A percentile compares a stretch with the other conserved stretches of the same genome.
Evolutionary conservation across 768 basidiomycete genomes (phyloP).

Genomic region (Mycena metata): DNA sequence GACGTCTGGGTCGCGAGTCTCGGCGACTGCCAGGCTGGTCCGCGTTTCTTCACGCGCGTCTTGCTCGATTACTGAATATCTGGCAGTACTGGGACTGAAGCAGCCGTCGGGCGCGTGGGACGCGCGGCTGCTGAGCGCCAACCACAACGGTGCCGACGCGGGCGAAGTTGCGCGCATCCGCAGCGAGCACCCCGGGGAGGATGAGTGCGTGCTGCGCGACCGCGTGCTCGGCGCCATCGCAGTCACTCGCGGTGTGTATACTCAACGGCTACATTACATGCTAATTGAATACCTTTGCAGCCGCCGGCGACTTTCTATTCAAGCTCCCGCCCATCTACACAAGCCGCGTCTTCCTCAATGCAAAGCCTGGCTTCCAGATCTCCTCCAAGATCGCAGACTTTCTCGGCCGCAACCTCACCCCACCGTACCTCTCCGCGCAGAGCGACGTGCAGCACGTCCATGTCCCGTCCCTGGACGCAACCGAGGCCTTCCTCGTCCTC

Average conservation of each 20-base stretch:
- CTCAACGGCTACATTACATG: background rate
- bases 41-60: slow-evolving; percentile 31
- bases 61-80: background rate
- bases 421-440: slow-evolving; percentile 64
- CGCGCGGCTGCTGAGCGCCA: slow-evolving; percentile 56
- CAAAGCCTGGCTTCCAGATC: slow-evolving; percentile 53
- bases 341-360: slow-evolving; percentile 60
- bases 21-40: slow-evolving; percentile 69
- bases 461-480: slow-evolving; percentile 42
- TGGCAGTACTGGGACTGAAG: slow-evolving; percentile 58
- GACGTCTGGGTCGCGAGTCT: slow-evolving; percentile 70
- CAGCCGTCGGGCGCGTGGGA: slow-evolving; percentile 51
- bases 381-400: slow-evolving; percentile 56
- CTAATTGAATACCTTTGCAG: slow-evolving; percentile 44
- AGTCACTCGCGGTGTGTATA: slow-evolving; percentile 63
- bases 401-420: slow-evolving; percentile 61
- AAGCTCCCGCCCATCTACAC: slow-evolving; percentile 66
- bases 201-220: slow-evolving; percentile 56
- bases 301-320: slow-evolving; percentile 68
- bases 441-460: slow-evolving; percentile 59
- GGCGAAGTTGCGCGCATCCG: slow-evolving; percentile 57
- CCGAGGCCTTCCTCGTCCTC: slow-evolving; percentile 57
- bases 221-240: slow-evolving; percentile 69
- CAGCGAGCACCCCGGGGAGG: slow-evolving; percentile 62
- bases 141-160: slow-evolving; percentile 64